Conservation (phyloP, 1,284 basidiomycete species). For the Austroboletus novae-zelandiae region DNA sequence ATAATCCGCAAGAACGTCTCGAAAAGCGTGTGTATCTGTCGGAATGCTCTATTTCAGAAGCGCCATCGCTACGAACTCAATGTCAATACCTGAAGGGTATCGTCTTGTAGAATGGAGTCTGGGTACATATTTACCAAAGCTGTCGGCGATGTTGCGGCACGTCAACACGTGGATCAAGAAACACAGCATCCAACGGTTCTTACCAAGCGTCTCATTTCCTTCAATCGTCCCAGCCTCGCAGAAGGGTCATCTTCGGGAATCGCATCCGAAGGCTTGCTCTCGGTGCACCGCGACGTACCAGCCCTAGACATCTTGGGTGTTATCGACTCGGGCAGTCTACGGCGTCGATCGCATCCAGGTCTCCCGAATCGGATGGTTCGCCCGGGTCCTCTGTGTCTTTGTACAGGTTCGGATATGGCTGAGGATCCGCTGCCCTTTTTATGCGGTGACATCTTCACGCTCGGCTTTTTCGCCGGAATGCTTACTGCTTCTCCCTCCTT, state of each 20-base stretch:
- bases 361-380: slow-evolving; percentile 19
- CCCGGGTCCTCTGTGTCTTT: slow-evolving; percentile 33
- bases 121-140: neutral
- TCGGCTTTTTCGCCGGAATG: slow-evolving; percentile 21
- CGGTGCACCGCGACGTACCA: slow-evolving; percentile 9
- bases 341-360: slow-evolving; percentile 14
- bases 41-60: too few species aligned
- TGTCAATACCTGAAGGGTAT: slow-evolving; percentile 27
- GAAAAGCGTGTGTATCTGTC: slow-evolving; percentile 13
- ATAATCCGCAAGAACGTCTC: slow-evolving; percentile 14
- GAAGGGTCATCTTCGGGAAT: slow-evolving; percentile 12
- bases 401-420: slow-evolving; percentile 20
- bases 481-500: slow-evolving; percentile 15
- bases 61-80: slow-evolving; percentile 7
- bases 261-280: neutral
- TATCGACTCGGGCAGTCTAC: neutral
- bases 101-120: slow-evolving; percentile 20
- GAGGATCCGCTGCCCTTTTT: slow-evolving; percentile 26
- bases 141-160: slow-evolving; percentile 15
- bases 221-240: slow-evolving; percentile 17
- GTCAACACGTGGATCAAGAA: neutral
- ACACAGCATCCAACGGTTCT: neutral
- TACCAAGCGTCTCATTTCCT: slow-evolving; percentile 19
- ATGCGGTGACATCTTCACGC: slow-evolving; percentile 6
- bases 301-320: slow-evolving; percentile 7